A percentile compares a stretch with the other conserved stretches of the same genome.
phyloP scores from a whole-genome alignment of 2,329 filamentous ascomycete genomes.

The Emmonsiellopsis sp. region DNA sequence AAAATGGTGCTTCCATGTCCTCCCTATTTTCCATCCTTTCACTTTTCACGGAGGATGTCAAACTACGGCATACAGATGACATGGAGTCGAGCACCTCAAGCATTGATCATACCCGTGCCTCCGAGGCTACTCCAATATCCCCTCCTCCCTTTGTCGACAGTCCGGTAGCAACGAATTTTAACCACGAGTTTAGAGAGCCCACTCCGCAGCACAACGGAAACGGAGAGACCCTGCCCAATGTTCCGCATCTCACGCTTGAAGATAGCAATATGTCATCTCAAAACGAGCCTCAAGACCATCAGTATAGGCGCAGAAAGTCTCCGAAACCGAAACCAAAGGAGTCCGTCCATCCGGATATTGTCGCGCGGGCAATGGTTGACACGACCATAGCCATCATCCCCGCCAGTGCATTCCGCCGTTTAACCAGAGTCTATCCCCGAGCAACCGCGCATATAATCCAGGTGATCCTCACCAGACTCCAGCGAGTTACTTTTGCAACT shows the following conservation, averaged over 20 bases:
- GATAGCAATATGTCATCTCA: conserved; percentile 15
- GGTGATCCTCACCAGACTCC: conserved; percentile 87
- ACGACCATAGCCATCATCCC: conserved; percentile 98
- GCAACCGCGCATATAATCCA: conserved; percentile 96
- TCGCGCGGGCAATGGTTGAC: conserved; percentile 90
- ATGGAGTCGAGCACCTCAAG: conserved; percentile 30
- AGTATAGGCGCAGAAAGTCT: conserved; percentile 22
- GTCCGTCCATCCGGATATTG: conserved; percentile 91
- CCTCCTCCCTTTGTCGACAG: conserved; percentile 23
- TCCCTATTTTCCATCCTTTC: conserved; percentile 91
- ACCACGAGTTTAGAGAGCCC: conserved; percentile 5
- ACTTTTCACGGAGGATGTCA: conserved; percentile 90
- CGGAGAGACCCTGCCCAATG: conserved; percentile 43
- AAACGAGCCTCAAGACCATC: conserved; percentile 21
- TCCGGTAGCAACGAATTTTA: conserved; percentile 17
- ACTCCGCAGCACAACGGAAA: conserved; percentile 15
- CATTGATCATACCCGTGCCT: conserved; percentile 22
- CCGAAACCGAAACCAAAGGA: conserved; percentile 40
- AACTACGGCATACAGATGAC: conserved; percentile 61
- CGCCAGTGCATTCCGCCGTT: conserved; percentile 82
- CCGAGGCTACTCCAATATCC: conserved; percentile 32
- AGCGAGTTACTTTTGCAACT: conserved; percentile 88
- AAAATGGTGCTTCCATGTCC: conserved; percentile 96
- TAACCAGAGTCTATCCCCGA: conserved; percentile 91
- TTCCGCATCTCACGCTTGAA: conserved; percentile 64